Percentiles rank a stretch among this genome's conserved stretches.
Evolutionary conservation across 208 protist species (phyloP).

Genomic region (Porcisia hertigi): DNA sequence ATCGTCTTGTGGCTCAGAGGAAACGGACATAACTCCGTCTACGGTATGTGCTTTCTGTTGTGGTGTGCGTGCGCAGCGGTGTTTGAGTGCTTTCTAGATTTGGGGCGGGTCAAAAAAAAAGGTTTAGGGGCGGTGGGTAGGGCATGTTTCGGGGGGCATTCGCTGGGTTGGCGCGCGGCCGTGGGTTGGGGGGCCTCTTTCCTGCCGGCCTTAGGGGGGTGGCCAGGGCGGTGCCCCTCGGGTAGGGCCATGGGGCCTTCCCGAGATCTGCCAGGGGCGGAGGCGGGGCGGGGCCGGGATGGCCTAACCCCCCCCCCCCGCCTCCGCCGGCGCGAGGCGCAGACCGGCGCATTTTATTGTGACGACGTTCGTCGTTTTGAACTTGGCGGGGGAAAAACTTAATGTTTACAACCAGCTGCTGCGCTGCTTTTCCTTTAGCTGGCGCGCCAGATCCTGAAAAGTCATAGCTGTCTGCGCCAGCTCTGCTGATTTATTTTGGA

Average conservation of each 20-base stretch:
- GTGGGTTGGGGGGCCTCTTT: background rate
- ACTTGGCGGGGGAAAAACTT: background rate
- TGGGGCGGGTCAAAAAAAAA: background rate
- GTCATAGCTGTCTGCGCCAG: slow-evolving; percentile 67
- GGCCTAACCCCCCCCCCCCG: too few species aligned
- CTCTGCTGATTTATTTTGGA: slow-evolving; percentile 66
- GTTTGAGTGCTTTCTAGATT: background rate
- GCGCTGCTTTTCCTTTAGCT: slow-evolving; percentile 79
- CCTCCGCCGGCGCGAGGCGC: too few species aligned
- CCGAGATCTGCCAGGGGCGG: too few species aligned
- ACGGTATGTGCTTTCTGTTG: background rate
- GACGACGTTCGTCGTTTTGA: too few species aligned
- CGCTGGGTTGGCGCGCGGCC: background rate
- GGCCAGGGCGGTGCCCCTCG: too few species aligned
- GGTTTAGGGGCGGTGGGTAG: too few species aligned
- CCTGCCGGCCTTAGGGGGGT: background rate
- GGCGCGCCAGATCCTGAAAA: slow-evolving; percentile 68
- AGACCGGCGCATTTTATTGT: too few species aligned
- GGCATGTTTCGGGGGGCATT: background rate
- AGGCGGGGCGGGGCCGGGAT: too few species aligned
- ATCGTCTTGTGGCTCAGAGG: background rate
- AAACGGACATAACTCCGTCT: background rate
- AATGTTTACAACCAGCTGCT: slow-evolving; percentile 67
- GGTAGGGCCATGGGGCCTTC: too few species aligned
- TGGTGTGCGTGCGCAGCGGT: background rate